Evolutionary conservation across 75 land plant species (phyloP).

Genomic region (Pinus tabuliformis): DNA sequence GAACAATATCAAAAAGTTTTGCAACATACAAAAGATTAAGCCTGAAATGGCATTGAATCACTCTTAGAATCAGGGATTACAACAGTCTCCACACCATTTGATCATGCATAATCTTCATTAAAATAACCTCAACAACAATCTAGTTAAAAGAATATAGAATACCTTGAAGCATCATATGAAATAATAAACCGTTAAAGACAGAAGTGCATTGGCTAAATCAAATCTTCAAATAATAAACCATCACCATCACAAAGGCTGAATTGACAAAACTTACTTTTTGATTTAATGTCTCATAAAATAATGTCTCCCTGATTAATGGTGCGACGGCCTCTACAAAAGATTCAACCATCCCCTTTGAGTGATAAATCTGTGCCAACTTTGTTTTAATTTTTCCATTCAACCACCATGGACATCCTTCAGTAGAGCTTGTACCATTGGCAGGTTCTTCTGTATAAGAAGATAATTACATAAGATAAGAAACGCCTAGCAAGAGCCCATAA

Average conservation of each 20-base stretch:
- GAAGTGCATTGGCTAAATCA: not conserved
- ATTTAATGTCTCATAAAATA: slow-evolving; percentile 48
- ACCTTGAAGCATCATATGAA: no score
- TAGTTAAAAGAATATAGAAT: no score
- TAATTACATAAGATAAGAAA: not conserved
- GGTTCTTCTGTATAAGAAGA: slow-evolving; percentile 10
- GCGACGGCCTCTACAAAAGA: slow-evolving; percentile 62
- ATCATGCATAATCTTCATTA: no score
- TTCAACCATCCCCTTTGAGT: slow-evolving; percentile 40
- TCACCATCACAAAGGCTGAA: not conserved
- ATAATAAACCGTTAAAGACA: not conserved
- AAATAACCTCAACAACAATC: no score
- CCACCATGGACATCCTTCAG: slow-evolving; percentile 68
- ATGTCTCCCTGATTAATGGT: slow-evolving; percentile 56
- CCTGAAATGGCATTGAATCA: no score
- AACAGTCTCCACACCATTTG: no score
- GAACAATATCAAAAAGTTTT: no score
- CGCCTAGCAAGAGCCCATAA: not conserved
- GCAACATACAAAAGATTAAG: no score
- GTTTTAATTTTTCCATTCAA: slow-evolving; percentile 49
- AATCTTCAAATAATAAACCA: not conserved
- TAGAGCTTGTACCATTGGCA: slow-evolving; percentile 8
- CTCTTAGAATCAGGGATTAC: no score
- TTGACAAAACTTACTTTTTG: slow-evolving; percentile 39
- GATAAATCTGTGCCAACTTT: slow-evolving; percentile 62